Evolutionary conservation across 768 basidiomycete species (phyloP), one percentile per base, ranked within the genome.

Genomic region (Pisolithus sp.): DNA sequence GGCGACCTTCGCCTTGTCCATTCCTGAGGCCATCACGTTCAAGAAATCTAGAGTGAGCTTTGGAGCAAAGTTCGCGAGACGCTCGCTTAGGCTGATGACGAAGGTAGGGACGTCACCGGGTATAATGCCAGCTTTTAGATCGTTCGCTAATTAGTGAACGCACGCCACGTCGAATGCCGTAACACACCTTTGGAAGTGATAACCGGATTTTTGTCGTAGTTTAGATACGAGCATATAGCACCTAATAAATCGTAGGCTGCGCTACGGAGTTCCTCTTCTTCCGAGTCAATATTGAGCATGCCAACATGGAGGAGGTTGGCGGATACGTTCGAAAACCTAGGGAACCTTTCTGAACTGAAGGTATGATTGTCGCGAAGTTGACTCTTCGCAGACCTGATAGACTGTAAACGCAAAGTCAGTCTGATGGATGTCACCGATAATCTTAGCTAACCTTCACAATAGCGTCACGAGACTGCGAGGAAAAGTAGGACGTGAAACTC

Each of bases 261-360:
- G 31, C 76, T 73, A 4, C 91, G 80, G n/a, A 94, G 76, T 51
- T 82, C 81, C 55, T 89, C 86, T 51, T 91, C 86, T 21, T 80
- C 75, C 15, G 80, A 73, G 54, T 85, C 83, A 24, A 93, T 75
- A 55, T 86, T 90, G 15, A 91, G 74, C 67, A 96, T 77, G 18
- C 89, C 89, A 28, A 92, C 79, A 59, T 93, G 93, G n/a, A 95
- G 72, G 43, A 96, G 69, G 0, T 89, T 86, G 0, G 91, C 88
- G 7, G 89, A 85, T 18, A 93, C 84, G 59, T 93, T 93, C 3
- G 85, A 88, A 53, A 90, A 84, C 49, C 87, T 77, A 7, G 86
- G 81, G 56, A 85, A 83, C 8, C 89, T 75, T 53, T 87, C 87
- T 4, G 78, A 68, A 7, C 79, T 69, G 1, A 74, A 65, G 26